Percentiles rank a stretch among this genome's conserved stretches.
phyloP scores from a whole-genome alignment of 1,284 basidiomycete species.

The Pseudozyma tsukubaensis region DNA sequence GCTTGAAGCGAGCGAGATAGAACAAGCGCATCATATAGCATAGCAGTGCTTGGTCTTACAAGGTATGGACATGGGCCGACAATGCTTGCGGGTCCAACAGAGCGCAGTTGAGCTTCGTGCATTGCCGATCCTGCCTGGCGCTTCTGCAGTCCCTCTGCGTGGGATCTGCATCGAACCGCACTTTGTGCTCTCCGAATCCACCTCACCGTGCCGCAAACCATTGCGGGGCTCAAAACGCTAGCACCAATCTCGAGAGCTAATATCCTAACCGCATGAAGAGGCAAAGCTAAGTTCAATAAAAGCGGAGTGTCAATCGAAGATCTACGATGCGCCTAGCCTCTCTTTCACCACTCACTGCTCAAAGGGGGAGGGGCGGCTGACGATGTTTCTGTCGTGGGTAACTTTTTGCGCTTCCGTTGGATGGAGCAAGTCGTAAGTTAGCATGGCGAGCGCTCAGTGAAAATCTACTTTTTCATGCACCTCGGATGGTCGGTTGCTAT shows the following conservation, averaged over 20 bases:
- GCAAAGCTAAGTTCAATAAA: conserved; percentile 1
- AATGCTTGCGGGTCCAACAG: not conserved
- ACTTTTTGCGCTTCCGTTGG: conserved; percentile 1
- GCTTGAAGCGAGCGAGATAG: conserved; percentile 1
- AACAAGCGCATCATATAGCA: not conserved
- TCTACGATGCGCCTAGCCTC: conserved; percentile 19
- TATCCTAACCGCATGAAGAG: not conserved
- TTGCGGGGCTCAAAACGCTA: no score
- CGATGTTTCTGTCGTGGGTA: conserved; percentile 28
- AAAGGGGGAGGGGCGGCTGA: not conserved
- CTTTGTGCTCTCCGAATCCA: no score
- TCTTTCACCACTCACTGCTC: not conserved
- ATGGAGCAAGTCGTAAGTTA: conserved; percentile 5
- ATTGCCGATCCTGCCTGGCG: no score
- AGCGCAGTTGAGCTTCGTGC: not conserved
- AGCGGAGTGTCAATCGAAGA: conserved; percentile 20
- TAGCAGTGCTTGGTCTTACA: not conserved
- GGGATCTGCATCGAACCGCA: no score
- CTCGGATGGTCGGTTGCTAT: conserved; percentile 16
- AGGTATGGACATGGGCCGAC: no score
- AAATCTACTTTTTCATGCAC: conserved; percentile 19
- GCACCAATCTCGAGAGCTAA: not conserved
- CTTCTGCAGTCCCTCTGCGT: no score
- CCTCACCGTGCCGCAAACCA: no score
- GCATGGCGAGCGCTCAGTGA: not conserved